Base-by-base conservation (phyloP, 106 monocot genomes). In the Dendrobium officinale region DNA sequence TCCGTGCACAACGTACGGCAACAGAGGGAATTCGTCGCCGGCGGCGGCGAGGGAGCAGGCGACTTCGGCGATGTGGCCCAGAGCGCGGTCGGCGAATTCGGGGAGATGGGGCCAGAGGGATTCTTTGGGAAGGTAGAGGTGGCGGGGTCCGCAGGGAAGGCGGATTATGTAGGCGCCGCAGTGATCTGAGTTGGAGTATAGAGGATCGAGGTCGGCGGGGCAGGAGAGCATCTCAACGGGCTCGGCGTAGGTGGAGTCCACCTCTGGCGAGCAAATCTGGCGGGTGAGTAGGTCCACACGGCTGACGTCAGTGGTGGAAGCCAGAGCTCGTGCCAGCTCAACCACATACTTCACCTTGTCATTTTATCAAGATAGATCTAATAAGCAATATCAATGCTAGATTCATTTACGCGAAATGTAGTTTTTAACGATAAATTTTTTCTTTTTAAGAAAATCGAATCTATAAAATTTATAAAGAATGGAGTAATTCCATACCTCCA, bases 221-320 rank as follows among this genome's bases (percentile, higher is more conserved):
- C 37, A 3, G 3, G 37, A 37, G 37, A 37, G 37, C 95, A 95
- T 95, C 79, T 95, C 95, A 19, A 93, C 86, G 47, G 95, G 95
- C 80, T 95, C 95, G 56, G 86, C 93, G 43, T 95, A 95, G 83
- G 89, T 95, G 93, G 93, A 95, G 81, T 95, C 89, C 13, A 95
- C 93, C 18, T 93, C 95, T 26, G 86, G 88, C 26, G 91, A 91
- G 33, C 90, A 85, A 78, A 93, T 86, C 76, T 95, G 95, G 73
- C 95, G 95, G 37, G 95, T 95, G 55, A 95, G 89, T 2, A 95
- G 86, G 59, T 95, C 95, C 95, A 61, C 95, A 37, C 37, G 37
- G 37, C 37, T 37, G 37, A 96, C 95, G 11, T 91, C 95, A 19
- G 91, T 93, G 91, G 91, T 96, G 91, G 87, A 90, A 16, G 93